Evolutionary conservation across 2,329 filamentous ascomycete species (phyloP).

Genomic region (Hymenoscyphus fructigenus): DNA sequence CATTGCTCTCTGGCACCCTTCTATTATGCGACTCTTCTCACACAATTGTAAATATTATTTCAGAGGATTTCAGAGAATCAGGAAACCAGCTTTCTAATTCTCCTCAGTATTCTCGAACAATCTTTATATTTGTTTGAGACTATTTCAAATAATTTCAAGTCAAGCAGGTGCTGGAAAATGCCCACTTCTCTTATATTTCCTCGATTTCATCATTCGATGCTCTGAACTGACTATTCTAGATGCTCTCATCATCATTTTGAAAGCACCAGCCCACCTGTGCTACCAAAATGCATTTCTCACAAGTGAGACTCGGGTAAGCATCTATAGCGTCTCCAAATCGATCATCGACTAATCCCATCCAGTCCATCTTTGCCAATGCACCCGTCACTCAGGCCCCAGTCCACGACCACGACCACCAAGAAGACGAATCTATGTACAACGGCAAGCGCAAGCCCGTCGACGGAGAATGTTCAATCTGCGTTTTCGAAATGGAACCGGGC

Average conservation of each 20-base stretch:
- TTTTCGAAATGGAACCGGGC: constrained; percentile 30
- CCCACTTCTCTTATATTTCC: too few relatives aligned
- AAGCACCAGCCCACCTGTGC: constrained; percentile 21
- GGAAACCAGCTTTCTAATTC: not conserved
- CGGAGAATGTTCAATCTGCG: constrained; percentile 26
- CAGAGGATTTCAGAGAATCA: too few relatives aligned
- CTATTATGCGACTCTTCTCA: too few relatives aligned
- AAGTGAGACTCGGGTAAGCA: constrained; percentile 13
- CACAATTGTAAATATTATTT: too few relatives aligned
- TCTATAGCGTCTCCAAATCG: not conserved
- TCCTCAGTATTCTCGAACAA: too few relatives aligned
- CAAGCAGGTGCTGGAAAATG: too few relatives aligned
- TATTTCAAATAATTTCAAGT: too few relatives aligned
- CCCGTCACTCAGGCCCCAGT: constrained; percentile 20
- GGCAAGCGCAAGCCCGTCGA: constrained; percentile 25
- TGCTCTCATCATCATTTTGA: constrained; percentile 25
- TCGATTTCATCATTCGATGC: not conserved
- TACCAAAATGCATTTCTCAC: constrained; percentile 24
- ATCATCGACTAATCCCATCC: not conserved
- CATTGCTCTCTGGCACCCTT: too few relatives aligned
- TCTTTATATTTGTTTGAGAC: too few relatives aligned
- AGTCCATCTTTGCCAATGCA: constrained; percentile 23
- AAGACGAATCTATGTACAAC: constrained; percentile 17
- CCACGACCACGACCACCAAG: constrained; percentile 7
- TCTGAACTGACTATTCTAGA: constrained; percentile 12